Evolutionary conservation across 169 alveolate species (phyloP), one percentile per base, ranked within the genome.

Genomic region (Plasmodium yoelii): DNA sequence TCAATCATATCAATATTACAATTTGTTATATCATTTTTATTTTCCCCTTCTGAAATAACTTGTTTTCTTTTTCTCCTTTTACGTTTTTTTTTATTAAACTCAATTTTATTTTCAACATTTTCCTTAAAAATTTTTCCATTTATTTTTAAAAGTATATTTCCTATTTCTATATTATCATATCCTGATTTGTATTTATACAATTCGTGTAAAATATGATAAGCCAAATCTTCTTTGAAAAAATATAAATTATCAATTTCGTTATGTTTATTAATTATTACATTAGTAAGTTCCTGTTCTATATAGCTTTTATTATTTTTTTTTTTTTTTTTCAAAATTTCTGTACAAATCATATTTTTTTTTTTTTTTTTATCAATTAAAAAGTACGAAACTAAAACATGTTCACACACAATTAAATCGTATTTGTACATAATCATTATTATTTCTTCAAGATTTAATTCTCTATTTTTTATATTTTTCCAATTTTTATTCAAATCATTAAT

Each of bases 81-180:
- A 0, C 19, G n/a, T 1, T 22, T 13, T 34, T 53, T 13, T 44
- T 53, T 55, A 55, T 56, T 53, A 15, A n/a, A 18, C 19, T 18
- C 19, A 18, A 18, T 19, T 10, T 13, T 55, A 28, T 49, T 47
- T 18, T 18, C 60, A 26, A 19, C n/a, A 10, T 69, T 69, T 9
- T 47, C 80, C 56, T 71, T 71, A 13, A 71, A 71, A 9, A 71
- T 51, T 53, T 39, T 39, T 3, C 86, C 86, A 13, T 71, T n/a
- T 12, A 71, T 53, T 71, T 71, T 71, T n/a, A 42, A 53, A 6
- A 26, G 39, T 6, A 71, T 34, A 55, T 55, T 71, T 13, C 55
- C 51, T 7, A 55, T 18, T 8, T 51, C 51, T n/a, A 34, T 55
- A 28, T 26, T 56, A 3, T 0, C 42, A 15, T 71, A 28, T 34